Evolutionary conservation across 108 stramenopile species (phyloP), one percentile per base, ranked within the genome.

Genomic region (Cyclotella baltica): DNA sequence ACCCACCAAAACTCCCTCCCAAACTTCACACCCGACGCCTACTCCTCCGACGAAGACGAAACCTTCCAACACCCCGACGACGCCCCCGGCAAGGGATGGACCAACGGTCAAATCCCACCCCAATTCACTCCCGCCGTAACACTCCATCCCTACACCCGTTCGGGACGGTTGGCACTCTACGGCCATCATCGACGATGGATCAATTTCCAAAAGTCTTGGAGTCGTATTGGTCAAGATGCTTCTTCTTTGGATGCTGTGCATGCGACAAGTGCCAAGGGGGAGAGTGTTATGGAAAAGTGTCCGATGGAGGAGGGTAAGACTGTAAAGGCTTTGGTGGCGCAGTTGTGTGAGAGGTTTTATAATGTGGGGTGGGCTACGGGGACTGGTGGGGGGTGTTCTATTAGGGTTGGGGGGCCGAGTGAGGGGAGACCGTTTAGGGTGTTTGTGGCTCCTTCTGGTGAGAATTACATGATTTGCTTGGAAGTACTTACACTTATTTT

Each of bases 331-430:
- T 69, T 98, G 5, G 92, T 98, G 53, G 86, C 89, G 3, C 93
- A 96, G 53, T 73, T 98, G 4, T 98, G 96, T 61, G 88, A 93
- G 34, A 56, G 83, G 9, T 98, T 96, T 74, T 98, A 97, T 64
- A 68, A 84, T 8, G 53, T 72, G 11, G 97, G 97, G 31, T 98
- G 98, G 98, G 95, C 93, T 20, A 95, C 96, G 3, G 98, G 98
- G 40, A 98, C 96, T 0, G 97, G 97, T 4, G 98, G 98, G 22
- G 93, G 96, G 10, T 85, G 97, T 22, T 83, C 81, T 64, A 97
- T 98, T 46, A 89, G 97, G 22, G 85, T 94, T 20, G 95, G 94
- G 25, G 89, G 87, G 31, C 87, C 87, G 1, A 50, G 34, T 4
- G 84, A 87, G 57, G 77, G 84, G 35, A 74, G 88, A 3, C 90